Evolutionary conservation across 2,329 filamentous ascomycete genomes (phyloP).

Genomic region (Lasiodiplodia hormozganensis): DNA sequence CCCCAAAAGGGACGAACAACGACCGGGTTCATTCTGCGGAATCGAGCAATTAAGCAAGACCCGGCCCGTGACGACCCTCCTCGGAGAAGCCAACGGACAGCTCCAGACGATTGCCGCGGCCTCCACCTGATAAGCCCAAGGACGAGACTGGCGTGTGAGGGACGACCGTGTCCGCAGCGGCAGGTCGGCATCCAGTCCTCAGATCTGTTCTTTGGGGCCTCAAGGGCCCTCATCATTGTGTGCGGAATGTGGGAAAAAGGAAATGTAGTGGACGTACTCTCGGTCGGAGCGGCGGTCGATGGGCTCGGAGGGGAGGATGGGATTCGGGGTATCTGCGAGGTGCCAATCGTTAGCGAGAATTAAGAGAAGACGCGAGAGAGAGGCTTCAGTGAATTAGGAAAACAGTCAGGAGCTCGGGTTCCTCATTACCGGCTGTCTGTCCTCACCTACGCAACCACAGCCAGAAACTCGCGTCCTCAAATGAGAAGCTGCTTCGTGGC

Average conservation of each 20-base stretch:
- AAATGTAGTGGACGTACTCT: not conserved
- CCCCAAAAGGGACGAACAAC: not conserved
- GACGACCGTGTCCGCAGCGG: not conserved
- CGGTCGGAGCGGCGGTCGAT: not conserved
- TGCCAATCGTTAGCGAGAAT: not conserved
- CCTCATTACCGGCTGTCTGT: not conserved
- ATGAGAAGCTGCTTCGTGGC: not conserved
- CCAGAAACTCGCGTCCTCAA: not conserved
- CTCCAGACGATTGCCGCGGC: not conserved
- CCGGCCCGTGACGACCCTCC: not conserved
- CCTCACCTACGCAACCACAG: not conserved
- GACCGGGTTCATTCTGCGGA: not conserved
- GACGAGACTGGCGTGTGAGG: not conserved
- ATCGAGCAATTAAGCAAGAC: not conserved
- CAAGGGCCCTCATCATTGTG: not conserved
- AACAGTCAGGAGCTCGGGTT: not conserved
- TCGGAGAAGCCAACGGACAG: not conserved
- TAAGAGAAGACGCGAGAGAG: not conserved
- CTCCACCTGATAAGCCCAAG: not conserved
- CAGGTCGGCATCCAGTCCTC: not conserved
- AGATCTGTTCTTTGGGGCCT: not conserved
- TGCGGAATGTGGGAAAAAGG: not conserved
- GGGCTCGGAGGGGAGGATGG: not conserved
- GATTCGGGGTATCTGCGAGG: not conserved
- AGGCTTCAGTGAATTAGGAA: too few species aligned